Evolutionary conservation across 2,329 filamentous ascomycete species (phyloP).

Genomic region (Pyricularia grisea): DNA sequence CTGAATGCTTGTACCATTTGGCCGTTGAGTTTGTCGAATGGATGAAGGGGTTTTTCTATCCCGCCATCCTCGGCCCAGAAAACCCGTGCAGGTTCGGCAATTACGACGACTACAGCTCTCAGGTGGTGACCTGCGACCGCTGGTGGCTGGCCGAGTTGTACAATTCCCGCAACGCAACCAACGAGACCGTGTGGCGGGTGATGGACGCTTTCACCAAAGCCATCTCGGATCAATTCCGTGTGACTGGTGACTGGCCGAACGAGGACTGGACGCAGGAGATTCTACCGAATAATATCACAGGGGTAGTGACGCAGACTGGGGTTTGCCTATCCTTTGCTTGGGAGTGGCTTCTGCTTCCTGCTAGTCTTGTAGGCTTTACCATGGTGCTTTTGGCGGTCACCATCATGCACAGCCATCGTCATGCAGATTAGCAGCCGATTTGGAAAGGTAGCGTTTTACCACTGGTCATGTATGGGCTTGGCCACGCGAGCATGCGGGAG

Average conservation of each 20-base stretch:
- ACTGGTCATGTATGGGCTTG: not conserved
- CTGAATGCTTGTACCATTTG: not conserved
- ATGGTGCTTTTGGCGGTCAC: not conserved
- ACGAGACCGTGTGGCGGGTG: not conserved
- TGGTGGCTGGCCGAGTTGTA: not conserved
- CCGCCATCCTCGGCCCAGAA: not conserved
- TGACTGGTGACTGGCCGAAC: not conserved
- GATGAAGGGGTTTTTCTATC: not conserved
- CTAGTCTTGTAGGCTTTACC: not conserved
- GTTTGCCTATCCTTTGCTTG: not conserved
- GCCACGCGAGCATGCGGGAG: not conserved
- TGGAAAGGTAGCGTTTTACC: not conserved
- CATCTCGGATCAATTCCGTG: not conserved
- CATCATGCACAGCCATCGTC: not conserved
- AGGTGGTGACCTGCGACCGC: not conserved
- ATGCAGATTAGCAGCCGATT: not conserved
- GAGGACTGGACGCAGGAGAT: not conserved
- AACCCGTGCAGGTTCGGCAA: not conserved
- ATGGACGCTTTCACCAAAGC: not conserved
- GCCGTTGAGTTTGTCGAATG: not conserved
- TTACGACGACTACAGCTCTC: not conserved
- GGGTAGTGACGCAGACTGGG: not conserved
- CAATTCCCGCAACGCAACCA: not conserved
- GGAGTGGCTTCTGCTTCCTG: not conserved
- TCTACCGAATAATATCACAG: not conserved